A percentile compares a stretch with the other conserved stretches of the same genome.
phyloP scores from a whole-genome alignment of 108 stramenopile genomes.

The Cyclostephanos tholiformis region DNA sequence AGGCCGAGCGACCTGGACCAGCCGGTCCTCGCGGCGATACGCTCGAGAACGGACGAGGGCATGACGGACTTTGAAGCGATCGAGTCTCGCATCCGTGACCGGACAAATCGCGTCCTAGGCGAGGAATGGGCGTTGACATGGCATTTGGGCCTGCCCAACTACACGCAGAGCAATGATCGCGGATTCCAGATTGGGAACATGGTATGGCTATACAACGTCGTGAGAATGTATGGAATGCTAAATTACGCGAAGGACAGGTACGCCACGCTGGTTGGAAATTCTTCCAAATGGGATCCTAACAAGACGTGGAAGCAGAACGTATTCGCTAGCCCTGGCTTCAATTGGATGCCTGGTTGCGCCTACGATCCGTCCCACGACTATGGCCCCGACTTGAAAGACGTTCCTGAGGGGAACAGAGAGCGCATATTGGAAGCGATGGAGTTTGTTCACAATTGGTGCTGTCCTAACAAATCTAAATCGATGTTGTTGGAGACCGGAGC shows the following conservation, averaged over 20 bases:
- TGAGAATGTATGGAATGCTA: constrained; percentile 73
- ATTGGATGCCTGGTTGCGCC: constrained; percentile 70
- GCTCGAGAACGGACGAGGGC: constrained; percentile 30
- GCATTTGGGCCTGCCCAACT: constrained; percentile 79
- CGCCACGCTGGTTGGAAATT: constrained; percentile 50
- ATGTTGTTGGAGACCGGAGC: constrained; percentile 9
- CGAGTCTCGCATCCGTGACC: constrained; percentile 53
- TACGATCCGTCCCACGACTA: constrained; percentile 63
- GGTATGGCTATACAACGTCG: constrained; percentile 79
- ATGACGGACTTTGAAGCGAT: constrained; percentile 40
- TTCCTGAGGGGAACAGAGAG: constrained; percentile 60
- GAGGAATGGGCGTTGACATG: constrained; percentile 72
- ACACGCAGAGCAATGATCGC: constrained; percentile 43
- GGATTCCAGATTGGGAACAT: constrained; percentile 70
- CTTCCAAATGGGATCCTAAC: constrained; percentile 58
- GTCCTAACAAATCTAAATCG: constrained; percentile 1
- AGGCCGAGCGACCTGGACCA: constrained; percentile 80
- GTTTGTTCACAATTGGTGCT: constrained; percentile 66
- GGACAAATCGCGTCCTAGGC: constrained; percentile 64
- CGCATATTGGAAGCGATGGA: constrained; percentile 63
- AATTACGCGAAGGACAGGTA: constrained; percentile 84
- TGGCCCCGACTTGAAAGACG: constrained; percentile 52
- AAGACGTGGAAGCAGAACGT: constrained; percentile 66
- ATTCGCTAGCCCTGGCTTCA: constrained; percentile 38
- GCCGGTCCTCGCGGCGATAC: constrained; percentile 58